Evolutionary conservation across 1,139 yeast species (phyloP), one percentile per base, ranked within the genome.

Genomic region (Yamadazyma mexicana): DNA sequence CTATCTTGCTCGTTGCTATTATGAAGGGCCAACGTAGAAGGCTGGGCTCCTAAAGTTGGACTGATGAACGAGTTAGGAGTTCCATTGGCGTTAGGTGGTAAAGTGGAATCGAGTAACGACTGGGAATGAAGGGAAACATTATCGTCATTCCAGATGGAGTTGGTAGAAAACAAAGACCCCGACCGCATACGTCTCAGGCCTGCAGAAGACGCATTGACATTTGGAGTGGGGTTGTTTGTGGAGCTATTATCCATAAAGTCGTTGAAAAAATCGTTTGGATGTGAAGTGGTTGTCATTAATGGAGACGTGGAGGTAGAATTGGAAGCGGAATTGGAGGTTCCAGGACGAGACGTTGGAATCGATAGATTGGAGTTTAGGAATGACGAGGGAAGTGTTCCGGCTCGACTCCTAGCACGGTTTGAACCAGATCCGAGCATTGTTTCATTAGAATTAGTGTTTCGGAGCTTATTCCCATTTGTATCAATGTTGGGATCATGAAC

Each of bases 401-500:
- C 77, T 50, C 84, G 64, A 45, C 75, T 69, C 48, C 83, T 64
- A 3, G 83, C 76, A 48, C 83, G 63, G 44, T 72, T 68, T 44
- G 82, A 61, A 27, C 49, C 40, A 17, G 49, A 30, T 8, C 42
- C 42, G 26, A 33, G 28, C 2, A 26, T 15, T 5, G 25, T 26
- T 12, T 28, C 33, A 14, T 26, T 34, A n/a, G 8, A 9, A 11
- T 6, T 18, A 17, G 23, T 24, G 11, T 7, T 20, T 20, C 11
- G n/a, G 14, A n/a, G n/a, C n/a, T n/a, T 20, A 17, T 11, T 11
- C 22, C 22, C 22, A 20, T 20, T 20, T 20, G 22, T 20, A 8
- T 20, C 22, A 20, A 8, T 20, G 22, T 20, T 5, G 22, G 22
- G 22, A 5, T 15, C 4, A 10, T 17, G 10, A 17, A 12, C 33